Conservation (phyloP, 106 monocot genomes). For the Cymbidium sinense region DNA sequence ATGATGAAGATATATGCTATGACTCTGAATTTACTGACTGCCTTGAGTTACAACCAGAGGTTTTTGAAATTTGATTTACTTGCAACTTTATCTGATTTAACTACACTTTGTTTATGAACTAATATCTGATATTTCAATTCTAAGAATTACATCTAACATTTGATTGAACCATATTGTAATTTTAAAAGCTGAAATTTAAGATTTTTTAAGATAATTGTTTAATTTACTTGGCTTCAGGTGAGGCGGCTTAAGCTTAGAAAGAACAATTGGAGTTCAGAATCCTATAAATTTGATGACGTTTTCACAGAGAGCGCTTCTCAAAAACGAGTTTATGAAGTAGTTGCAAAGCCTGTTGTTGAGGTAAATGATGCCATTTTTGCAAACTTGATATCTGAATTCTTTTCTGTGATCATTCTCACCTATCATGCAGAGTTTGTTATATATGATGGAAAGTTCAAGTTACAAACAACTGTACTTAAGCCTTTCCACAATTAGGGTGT, state of each 20-base stretch:
- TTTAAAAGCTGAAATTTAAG: background rate
- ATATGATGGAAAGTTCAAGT: background rate
- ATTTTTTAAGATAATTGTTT: background rate
- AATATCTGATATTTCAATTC: background rate
- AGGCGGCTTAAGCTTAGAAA: constrained; percentile 52
- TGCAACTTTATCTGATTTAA: background rate
- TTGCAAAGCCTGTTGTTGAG: constrained; percentile 70
- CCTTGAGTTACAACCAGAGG: constrained; percentile 60
- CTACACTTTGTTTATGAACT: background rate
- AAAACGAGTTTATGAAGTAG: constrained; percentile 57
- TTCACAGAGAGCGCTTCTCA: constrained; percentile 61
- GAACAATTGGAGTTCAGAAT: constrained; percentile 64
- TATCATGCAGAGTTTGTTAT: background rate
- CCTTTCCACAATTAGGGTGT: background rate
- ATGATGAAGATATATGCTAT: constrained; percentile 30
- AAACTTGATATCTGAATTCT: background rate
- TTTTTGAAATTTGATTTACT: constrained; percentile 4
- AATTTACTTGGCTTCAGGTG: constrained; percentile 27
- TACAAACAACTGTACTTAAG: background rate
- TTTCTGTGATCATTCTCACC: background rate
- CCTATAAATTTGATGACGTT: constrained; percentile 65
- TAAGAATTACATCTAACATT: background rate
- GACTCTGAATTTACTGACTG: constrained; percentile 38
- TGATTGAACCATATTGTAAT: background rate
- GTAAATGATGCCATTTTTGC: constrained; percentile 17